Percentiles rank a stretch among this genome's conserved stretches.
Conservation (phyloP, 805 yeast genomes). For the Hanseniaspora occidentalis region DNA sequence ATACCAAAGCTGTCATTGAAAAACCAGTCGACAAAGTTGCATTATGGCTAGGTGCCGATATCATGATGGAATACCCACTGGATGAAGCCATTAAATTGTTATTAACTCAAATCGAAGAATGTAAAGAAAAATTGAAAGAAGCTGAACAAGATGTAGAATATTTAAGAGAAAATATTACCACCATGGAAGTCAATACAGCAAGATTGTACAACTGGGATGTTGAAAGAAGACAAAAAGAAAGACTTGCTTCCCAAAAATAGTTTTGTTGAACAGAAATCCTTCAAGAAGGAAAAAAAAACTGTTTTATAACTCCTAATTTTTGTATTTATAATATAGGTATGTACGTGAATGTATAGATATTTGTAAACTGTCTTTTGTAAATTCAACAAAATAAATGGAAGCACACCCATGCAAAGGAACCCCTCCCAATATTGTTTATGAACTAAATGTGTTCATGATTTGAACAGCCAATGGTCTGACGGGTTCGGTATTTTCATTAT, state of each 20-base stretch:
- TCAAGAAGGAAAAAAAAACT: background rate
- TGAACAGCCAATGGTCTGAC: constrained; percentile 49
- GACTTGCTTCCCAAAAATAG: constrained; percentile 23
- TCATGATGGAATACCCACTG: constrained; percentile 88
- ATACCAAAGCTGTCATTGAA: constrained; percentile 66
- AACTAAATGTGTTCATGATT: constrained; percentile 46
- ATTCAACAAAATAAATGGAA: background rate
- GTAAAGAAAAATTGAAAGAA: constrained; percentile 42
- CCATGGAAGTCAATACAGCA: constrained; percentile 96
- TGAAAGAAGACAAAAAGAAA: constrained; percentile 42
- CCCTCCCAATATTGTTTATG: constrained; percentile 14
- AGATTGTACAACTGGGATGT: constrained; percentile 85
- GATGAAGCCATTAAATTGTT: constrained; percentile 75
- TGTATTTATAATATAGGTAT: background rate
- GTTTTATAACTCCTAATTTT: background rate
- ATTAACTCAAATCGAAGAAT: constrained; percentile 45
- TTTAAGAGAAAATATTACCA: constrained; percentile 83
- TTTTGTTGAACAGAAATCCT: too few species aligned
- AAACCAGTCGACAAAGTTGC: constrained; percentile 45
- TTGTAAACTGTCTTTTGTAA: background rate
- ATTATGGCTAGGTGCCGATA: constrained; percentile 97
- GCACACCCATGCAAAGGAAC: background rate
- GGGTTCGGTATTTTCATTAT: constrained; percentile 43
- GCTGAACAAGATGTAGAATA: constrained; percentile 82
- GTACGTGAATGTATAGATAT: background rate